Evolutionary conservation across 1,284 basidiomycete species (phyloP), one percentile per base, ranked within the genome.

Genomic region (Malassezia yamatoensis): DNA sequence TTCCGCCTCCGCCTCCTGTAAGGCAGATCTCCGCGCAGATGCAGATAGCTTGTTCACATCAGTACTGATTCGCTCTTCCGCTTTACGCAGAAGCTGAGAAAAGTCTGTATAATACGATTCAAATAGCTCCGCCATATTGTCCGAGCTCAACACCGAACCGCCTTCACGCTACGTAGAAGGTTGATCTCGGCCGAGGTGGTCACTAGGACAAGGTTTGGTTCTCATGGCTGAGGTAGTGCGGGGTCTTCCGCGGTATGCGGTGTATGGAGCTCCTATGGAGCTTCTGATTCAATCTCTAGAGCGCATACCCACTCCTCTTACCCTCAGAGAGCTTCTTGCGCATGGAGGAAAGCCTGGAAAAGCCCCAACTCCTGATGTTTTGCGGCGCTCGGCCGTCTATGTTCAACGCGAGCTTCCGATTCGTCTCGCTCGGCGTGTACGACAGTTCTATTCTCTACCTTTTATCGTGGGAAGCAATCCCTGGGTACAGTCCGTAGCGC

Each of bases 1-100:
- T 75, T 98, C 93, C 81, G 91, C 89, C 72, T 93, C 88, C 18
- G 89, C 87, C 59, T 88, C 80, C 61, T 91, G 80, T 61, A 96
- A 77, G 3, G 86, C 80, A 0, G 88, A 81, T 76, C 88, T 90
- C 51, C 86, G 82, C 62, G 88, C 83, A 72, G 96, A 90, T 39
- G 61, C 67, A 44, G 54, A 61, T 32, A 61, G 56, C 24, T 53
- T 53, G 20, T 60, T 42, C 11, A 55, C 44, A 13, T 49, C 48
- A 34, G 55, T 52, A 4, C 54, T 58, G 36, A 73, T 49, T 56
- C 69, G 65, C 20, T 60, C 49, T 15, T 58, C 50, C 38, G 72
- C 65, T 36, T 62, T 64, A 18, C 59, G 43, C 38, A 59, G 59
- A 52, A 74, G 66, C 58, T 67, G 65, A 29, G 60, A 60, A 43